Percentiles rank a stretch among this genome's conserved stretches.
Evolutionary conservation across 495 filamentous ascomycete genomes (phyloP).

Genomic region (Aspergillus indologenus): DNA sequence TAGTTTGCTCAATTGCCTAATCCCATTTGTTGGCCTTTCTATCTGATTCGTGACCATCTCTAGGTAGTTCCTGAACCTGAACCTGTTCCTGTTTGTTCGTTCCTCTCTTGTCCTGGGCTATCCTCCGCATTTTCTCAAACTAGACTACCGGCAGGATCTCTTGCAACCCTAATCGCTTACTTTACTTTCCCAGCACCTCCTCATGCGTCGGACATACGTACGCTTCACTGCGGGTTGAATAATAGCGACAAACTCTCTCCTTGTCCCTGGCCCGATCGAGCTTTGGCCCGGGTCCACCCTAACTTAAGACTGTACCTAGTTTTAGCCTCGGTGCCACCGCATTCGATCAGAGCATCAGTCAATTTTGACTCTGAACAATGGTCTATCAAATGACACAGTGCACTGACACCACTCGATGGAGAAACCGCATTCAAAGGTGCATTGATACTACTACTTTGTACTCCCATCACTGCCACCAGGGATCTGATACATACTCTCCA

Average conservation of each 20-base stretch:
- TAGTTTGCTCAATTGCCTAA: not conserved
- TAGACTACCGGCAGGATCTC: not conserved
- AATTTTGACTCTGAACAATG: not conserved
- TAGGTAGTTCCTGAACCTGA: not conserved
- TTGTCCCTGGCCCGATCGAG: not conserved
- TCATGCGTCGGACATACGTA: not conserved
- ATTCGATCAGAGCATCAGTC: not conserved
- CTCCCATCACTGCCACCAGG: not conserved
- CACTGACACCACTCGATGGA: constrained; percentile 5
- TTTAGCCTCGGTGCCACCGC: not conserved
- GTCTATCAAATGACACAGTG: constrained; percentile 2
- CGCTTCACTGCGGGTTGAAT: not conserved
- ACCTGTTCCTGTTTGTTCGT: not conserved
- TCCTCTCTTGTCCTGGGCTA: not conserved
- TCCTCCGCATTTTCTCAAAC: not conserved
- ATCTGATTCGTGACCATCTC: not conserved
- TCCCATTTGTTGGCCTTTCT: not conserved
- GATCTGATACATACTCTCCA: not conserved
- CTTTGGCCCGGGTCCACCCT: not conserved
- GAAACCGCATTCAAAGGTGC: not conserved
- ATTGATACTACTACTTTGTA: not conserved
- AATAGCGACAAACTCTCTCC: not conserved
- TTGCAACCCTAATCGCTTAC: not conserved
- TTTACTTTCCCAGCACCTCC: not conserved
- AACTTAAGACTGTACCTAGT: not conserved